Conservation (phyloP, 2,329 filamentous ascomycete species). For the Penicillium sumatraense region DNA sequence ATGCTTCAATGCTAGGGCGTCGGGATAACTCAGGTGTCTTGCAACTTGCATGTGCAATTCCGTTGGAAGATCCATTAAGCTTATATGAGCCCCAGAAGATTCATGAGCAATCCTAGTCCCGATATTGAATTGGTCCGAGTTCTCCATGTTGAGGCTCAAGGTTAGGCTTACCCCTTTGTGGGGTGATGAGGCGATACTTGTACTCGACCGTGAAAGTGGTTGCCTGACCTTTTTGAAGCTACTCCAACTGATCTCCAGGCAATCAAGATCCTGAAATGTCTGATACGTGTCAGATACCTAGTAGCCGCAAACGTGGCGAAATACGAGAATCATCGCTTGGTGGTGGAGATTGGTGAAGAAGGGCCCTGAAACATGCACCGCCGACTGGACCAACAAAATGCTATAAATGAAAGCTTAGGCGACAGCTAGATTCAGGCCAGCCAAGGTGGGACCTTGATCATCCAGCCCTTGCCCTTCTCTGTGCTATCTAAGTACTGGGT, state of each 20-base stretch:
- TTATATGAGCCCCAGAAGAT: no score
- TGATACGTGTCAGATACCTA: background rate
- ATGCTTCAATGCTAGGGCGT: slow-evolving; percentile 73
- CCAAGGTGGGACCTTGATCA: no score
- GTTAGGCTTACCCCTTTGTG: background rate
- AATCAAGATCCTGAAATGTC: background rate
- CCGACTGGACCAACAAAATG: background rate
- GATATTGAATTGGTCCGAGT: background rate
- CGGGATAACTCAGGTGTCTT: slow-evolving; percentile 67
- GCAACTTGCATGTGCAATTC: slow-evolving; percentile 71
- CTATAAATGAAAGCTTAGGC: background rate
- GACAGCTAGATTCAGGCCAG: background rate
- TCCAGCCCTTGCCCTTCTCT: no score
- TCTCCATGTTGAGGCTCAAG: slow-evolving; percentile 4
- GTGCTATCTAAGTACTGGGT: no score
- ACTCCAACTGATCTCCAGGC: background rate
- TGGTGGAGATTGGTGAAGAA: background rate
- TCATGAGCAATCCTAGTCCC: no score
- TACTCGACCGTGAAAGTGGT: slow-evolving; percentile 9
- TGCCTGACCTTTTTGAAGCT: slow-evolving; percentile 10
- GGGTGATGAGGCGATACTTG: background rate
- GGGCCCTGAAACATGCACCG: slow-evolving; percentile 2
- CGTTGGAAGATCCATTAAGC: slow-evolving; percentile 60
- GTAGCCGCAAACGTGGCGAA: background rate
- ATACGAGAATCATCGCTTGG: background rate